phyloP scores from a whole-genome alignment of 108 stramenopile species.

The Cafeteria roenbergensis region DNA sequence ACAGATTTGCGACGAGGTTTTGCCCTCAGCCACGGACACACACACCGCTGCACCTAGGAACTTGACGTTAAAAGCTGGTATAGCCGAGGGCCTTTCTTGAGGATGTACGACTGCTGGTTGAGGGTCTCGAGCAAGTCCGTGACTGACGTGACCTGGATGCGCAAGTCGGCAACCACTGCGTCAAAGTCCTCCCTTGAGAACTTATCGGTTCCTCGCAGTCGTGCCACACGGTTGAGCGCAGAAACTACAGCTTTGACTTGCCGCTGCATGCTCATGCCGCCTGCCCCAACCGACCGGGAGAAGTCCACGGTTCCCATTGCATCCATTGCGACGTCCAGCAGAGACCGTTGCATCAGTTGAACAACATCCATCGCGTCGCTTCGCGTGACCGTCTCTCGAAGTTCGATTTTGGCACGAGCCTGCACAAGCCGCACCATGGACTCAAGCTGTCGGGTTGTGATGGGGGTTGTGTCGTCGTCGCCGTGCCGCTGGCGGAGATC shows the following conservation, averaged over 20 bases:
- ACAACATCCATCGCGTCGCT: constrained; percentile 95
- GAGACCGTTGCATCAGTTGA: constrained; percentile 49
- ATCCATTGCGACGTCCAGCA: constrained; percentile 37
- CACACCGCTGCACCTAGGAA: too few species aligned
- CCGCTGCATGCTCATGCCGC: constrained; percentile 16
- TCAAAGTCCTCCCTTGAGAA: constrained; percentile 26
- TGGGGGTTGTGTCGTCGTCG: constrained; percentile 62
- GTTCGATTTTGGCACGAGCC: constrained; percentile 83
- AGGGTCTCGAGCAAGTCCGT: constrained; percentile 33
- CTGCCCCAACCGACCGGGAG: neutral
- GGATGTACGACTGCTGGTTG: constrained; percentile 33
- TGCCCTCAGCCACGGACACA: too few species aligned
- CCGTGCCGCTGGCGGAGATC: constrained; percentile 50
- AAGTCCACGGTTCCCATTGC: constrained; percentile 40
- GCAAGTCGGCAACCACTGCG: constrained; percentile 19
- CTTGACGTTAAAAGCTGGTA: constrained; percentile 23
- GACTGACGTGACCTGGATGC: constrained; percentile 25
- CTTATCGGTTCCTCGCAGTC: constrained; percentile 16
- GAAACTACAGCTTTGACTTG: constrained; percentile 33
- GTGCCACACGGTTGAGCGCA: constrained; percentile 15
- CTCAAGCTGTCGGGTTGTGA: constrained; percentile 90
- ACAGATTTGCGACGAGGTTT: too few species aligned
- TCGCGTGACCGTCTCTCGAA: constrained; percentile 66
- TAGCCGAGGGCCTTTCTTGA: constrained; percentile 36
- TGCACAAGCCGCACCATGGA: constrained; percentile 76